Base-by-base conservation (phyloP, 208 protist genomes). In the Leishmania tropica region DNA sequence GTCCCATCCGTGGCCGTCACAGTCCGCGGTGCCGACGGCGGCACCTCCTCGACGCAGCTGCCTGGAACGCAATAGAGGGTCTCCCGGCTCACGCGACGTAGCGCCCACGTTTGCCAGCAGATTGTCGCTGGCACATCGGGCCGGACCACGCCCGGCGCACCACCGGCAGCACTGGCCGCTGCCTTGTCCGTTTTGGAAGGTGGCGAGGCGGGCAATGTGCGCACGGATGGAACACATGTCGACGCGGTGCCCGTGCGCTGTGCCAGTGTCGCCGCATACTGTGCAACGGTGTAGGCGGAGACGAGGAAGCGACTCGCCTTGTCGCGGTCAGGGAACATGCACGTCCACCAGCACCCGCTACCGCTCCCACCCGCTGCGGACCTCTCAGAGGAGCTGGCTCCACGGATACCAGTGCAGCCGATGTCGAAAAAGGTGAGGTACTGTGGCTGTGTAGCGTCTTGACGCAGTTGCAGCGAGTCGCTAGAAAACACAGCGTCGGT, bases 291-390 rank as follows among this genome's bases (percentile, higher is more conserved):
- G 83, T 87, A 79, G 11, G 82, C 65, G 0, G 89, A 71, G 19
- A 89, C 87, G 45, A 91, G 83, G 78, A 94, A 94, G 67, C 83
- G 82, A 35, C 78, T 73, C 19, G 79, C 83, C 40, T 83, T 80
- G 11, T 75, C 75, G 15, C 83, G 83, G 40, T 84, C 75, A 19
- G 73, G 75, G 54, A 89, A 89, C 83, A 89, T 87, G 35, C 79
- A 81, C 24, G 80, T 78, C 86, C 80, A 89, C 72, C 76, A 87
- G 40, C 76, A 81, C 45, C 78, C 40, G 56, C 28, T 35, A 62
- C 51, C 19, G 71, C 51, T 28, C 35, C 19, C 54, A 42, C 47
- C 62, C 3, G 40, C 62, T 54, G 40, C 24, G 31, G 45, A 51
- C 70, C 40, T 74, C 70, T 19, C 42, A 24, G 70, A 54, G 70